phyloP scores from a whole-genome alignment of 2,329 filamentous ascomycete genomes.

The Pseudophaeomoniella oleicola region DNA sequence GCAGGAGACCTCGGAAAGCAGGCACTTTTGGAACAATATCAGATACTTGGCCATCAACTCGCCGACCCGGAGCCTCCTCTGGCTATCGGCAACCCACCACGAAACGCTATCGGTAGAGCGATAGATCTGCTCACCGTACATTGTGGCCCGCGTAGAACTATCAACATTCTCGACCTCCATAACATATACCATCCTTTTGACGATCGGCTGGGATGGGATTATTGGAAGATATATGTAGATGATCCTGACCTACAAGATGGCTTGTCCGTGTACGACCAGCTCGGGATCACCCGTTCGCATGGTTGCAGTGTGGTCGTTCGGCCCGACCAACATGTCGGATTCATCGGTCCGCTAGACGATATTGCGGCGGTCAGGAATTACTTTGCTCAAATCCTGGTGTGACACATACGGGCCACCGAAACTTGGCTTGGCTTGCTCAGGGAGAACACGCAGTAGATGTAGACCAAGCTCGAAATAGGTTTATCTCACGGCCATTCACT shows the following conservation, averaged over 20 bases:
- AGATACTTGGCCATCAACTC: constrained; percentile 33
- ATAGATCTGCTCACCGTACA: constrained; percentile 51
- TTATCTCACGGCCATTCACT: too few species aligned
- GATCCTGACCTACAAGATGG: constrained; percentile 40
- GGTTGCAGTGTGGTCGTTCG: constrained; percentile 47
- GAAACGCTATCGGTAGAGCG: constrained; percentile 27
- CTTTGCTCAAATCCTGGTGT: too few species aligned
- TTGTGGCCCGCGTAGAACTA: constrained; percentile 31
- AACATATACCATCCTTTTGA: constrained; percentile 34
- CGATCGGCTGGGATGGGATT: constrained; percentile 36
- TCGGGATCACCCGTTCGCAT: constrained; percentile 39
- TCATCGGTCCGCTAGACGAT: constrained; percentile 9
- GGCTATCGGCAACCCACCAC: constrained; percentile 20
- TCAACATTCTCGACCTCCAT: constrained; percentile 39
- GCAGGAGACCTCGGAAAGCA: constrained; percentile 38
- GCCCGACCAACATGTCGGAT: constrained; percentile 52
- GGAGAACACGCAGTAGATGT: too few species aligned
- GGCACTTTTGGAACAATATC: constrained; percentile 29
- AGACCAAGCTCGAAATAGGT: too few species aligned
- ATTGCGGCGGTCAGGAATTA: too few species aligned
- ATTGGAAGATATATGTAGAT: constrained; percentile 43
- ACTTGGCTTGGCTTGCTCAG: too few species aligned
- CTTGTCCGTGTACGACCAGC: constrained; percentile 35
- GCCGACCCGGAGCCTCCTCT: constrained; percentile 25
- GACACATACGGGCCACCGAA: too few species aligned